Base-by-base conservation (phyloP, 2,329 filamentous ascomycete genomes). In the Apiospora arundinis region DNA sequence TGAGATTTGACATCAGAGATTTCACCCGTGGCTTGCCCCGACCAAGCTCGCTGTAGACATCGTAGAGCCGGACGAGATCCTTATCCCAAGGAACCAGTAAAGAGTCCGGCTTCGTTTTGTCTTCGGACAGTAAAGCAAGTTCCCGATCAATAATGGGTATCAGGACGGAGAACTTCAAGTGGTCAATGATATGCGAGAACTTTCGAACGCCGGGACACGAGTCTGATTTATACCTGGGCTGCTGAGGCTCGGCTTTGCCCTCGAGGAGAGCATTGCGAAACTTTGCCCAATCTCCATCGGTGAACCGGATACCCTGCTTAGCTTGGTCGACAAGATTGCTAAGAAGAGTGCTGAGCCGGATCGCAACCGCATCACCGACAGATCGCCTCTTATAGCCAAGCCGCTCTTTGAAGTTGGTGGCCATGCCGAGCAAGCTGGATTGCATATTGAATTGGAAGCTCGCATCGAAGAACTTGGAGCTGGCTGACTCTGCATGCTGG, bases 351-450 rank as follows among this genome's bases (percentile, higher is more conserved):
- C 88, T 89, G 5, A 92, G 81, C 0, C 80, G 75, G 0, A 87
- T 77, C 0, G 87, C 88, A 4, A 82, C 78, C 0, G 78, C 69
- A 14, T 85, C 79, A 4, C 79, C 79, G 46, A 91, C 88, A 0
- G 80, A 84, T 28, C 87, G 86, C 16, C 86, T 84, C 16, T 85
- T 83, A 72, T 95, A 94, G 45, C 88, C 90, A 0, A 91, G 80
- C 4, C 81, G 84, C 68, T 93, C 90, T 72, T 92, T 92, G 77
- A 86, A 89, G 5, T 83, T 86, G 0, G 92, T 95, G 70, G 88
- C 91, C 0, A 83, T 82, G 0, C 93, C 93, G 2, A 95, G 84
- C 32, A 91, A 80, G 8, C 84, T 86, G 1, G 85, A 84, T 56
- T 86, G 79, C 78, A 89, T 84, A 42, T 88, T 89, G 77, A 93